Percentiles rank a stretch among this genome's conserved stretches.
Evolutionary conservation across 2,329 filamentous ascomycete species (phyloP).

Genomic region (Pseudogymnoascus sp.): DNA sequence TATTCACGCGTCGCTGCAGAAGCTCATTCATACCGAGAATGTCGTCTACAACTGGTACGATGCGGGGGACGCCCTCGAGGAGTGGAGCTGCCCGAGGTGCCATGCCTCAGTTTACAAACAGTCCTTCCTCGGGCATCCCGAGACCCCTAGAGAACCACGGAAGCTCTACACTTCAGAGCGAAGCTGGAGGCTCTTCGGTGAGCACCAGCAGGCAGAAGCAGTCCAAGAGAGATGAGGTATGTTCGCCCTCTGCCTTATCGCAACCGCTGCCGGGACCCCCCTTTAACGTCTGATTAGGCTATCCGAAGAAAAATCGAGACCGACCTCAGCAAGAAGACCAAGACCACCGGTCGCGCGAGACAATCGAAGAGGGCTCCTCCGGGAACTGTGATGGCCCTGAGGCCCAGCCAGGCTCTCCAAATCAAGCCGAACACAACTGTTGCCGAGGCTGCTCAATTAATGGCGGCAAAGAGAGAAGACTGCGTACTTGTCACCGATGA

Average conservation of each 20-base stretch:
- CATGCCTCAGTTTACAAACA: constrained; percentile 50
- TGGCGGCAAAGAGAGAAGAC: constrained; percentile 97
- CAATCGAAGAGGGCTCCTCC: constrained; percentile 89
- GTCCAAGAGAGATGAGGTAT: constrained; percentile 95
- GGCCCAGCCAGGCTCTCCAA: constrained; percentile 90
- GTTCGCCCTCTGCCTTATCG: constrained; percentile 25
- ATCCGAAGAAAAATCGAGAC: constrained; percentile 95
- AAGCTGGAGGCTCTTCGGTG: constrained; percentile 54
- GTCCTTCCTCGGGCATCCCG: constrained; percentile 59
- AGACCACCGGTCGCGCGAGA: constrained; percentile 66
- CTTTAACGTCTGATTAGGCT: constrained; percentile 49
- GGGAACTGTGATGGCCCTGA: constrained; percentile 88
- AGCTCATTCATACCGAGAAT: constrained; percentile 13
- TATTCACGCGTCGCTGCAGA: constrained; percentile 3
- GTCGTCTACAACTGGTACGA: constrained; percentile 37
- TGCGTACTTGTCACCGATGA: constrained; percentile 97
- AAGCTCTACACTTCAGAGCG: constrained; percentile 42
- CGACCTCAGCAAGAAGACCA: constrained; percentile 96
- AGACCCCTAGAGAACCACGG: constrained; percentile 56
- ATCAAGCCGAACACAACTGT: constrained; percentile 94
- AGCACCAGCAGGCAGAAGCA: constrained; percentile 95
- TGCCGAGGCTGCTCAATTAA: constrained; percentile 91
- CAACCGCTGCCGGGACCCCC: constrained; percentile 14
- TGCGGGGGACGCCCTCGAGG: constrained; percentile 62
- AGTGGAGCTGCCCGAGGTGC: constrained; percentile 48